Conservation (phyloP, 495 filamentous ascomycete genomes). For the Daldinia decipiens region DNA sequence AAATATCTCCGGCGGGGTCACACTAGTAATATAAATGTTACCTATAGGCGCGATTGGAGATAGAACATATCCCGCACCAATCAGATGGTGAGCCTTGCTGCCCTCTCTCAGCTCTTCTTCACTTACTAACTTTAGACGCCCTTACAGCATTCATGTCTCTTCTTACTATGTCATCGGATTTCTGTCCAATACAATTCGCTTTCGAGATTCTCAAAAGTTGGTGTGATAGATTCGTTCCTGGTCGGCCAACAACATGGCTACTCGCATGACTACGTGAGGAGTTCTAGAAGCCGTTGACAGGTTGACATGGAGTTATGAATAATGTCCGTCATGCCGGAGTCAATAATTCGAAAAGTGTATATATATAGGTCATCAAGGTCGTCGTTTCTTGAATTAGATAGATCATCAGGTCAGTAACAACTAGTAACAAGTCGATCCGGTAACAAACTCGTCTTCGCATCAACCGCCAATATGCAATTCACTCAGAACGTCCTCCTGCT, state of each 20-base stretch:
- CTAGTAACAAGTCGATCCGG: conserved; percentile 14
- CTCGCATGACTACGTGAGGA: conserved; percentile 3
- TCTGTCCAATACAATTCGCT: conserved; percentile 22
- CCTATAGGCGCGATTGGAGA: conserved; percentile 22
- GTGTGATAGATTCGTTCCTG: conserved; percentile 10
- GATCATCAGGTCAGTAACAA: conserved; percentile 8
- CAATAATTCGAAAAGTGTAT: background rate
- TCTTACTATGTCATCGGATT: conserved; percentile 35
- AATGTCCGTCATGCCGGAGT: background rate
- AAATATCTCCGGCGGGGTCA: conserved; percentile 26
- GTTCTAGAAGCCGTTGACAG: background rate
- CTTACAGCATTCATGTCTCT: conserved; percentile 9
- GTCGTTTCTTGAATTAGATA: background rate
- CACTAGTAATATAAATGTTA: conserved; percentile 42
- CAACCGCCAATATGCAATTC: conserved; percentile 31
- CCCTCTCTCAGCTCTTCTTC: conserved; percentile 27
- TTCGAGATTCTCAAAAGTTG: conserved; percentile 4
- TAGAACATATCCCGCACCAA: conserved; percentile 40
- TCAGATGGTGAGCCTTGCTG: conserved; percentile 30
- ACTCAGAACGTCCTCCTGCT: conserved; percentile 26
- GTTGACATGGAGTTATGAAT: background rate
- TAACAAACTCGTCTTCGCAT: conserved; percentile 14
- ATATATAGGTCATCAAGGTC: conserved; percentile 2
- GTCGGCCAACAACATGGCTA: background rate
- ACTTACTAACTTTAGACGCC: conserved; percentile 24